A percentile compares a stretch with the other conserved stretches of the same genome.
Conservation (phyloP, 768 basidiomycete species). For the Gymnopilus junonius region DNA sequence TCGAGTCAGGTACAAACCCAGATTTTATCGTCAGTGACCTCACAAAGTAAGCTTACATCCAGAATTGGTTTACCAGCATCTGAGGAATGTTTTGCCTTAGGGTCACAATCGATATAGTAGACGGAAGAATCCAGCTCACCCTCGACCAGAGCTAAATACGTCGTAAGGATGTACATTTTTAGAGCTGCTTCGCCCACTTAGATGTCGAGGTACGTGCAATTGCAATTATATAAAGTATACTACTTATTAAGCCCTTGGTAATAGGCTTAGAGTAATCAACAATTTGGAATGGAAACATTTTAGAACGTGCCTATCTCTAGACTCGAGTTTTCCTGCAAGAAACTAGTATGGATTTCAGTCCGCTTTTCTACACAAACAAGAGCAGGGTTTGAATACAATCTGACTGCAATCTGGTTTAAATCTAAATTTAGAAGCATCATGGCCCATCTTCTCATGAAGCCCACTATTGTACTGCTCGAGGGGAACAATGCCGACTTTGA, state of each 20-base stretch:
- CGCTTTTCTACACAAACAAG: too few relatives aligned
- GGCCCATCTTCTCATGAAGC: background rate
- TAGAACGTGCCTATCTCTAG: background rate
- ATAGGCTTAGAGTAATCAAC: background rate
- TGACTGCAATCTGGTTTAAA: too few relatives aligned
- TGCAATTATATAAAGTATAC: background rate
- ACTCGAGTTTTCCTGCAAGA: too few relatives aligned
- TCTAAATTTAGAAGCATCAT: background rate
- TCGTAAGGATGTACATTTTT: background rate
- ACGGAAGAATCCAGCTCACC: conserved; percentile 50
- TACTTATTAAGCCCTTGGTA: background rate
- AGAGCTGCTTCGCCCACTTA: background rate
- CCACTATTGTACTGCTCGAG: background rate
- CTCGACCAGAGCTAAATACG: conserved; percentile 33
- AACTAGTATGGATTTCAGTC: too few relatives aligned
- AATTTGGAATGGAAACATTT: background rate
- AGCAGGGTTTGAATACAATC: too few relatives aligned
- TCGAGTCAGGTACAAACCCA: conserved; percentile 54
- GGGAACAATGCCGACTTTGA: background rate
- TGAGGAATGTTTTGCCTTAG: conserved; percentile 31
- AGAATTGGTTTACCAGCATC: background rate
- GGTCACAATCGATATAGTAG: conserved; percentile 47
- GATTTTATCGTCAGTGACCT: conserved; percentile 76
- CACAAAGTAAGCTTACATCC: conserved; percentile 50
- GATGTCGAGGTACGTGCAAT: background rate